These are phyloP conservation scores for Euphrasia arctica DNA, from an alignment of 305 asterid genomes.

Conservation along the genomic window DNA sequence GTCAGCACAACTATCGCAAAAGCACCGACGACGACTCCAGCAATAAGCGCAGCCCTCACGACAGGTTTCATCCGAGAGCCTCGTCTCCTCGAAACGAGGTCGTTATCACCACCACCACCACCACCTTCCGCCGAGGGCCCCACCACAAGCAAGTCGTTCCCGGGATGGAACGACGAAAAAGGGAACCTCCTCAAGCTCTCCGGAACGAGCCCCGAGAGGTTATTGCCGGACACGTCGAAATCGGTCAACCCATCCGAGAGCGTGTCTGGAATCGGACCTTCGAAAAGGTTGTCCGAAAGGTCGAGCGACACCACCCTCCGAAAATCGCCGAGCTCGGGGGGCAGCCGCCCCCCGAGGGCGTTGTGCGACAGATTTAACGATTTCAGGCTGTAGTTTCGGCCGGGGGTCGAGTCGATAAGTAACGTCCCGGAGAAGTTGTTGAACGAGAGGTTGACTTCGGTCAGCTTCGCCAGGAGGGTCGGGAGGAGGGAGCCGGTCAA, in stretches of 20 bases:
- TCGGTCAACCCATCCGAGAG: slow-evolving; percentile 46
- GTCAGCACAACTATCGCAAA: slow-evolving; percentile 40
- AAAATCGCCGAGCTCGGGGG: slow-evolving; percentile 51
- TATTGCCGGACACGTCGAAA: slow-evolving; percentile 67
- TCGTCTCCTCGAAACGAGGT: slow-evolving; percentile 32
- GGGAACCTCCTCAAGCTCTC: slow-evolving; percentile 65
- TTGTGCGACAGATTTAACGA: slow-evolving; percentile 71
- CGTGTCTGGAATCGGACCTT: slow-evolving; percentile 63
- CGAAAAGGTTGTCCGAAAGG: slow-evolving; percentile 58
- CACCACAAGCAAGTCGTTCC: slow-evolving; percentile 51
- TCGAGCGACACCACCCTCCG: slow-evolving; percentile 51
- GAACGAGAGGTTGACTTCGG: slow-evolving; percentile 53
- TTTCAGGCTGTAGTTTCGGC: slow-evolving; percentile 38
- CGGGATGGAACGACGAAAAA: slow-evolving; percentile 76
- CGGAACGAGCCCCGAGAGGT: slow-evolving; percentile 80
- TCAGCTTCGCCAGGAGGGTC: slow-evolving; percentile 39
- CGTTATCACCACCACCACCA: slow-evolving; percentile 25
- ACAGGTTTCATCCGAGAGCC: slow-evolving; percentile 43
- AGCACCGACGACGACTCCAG: slow-evolving; percentile 49
- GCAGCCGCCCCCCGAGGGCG: slow-evolving; percentile 49
- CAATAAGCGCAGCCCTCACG: slow-evolving; percentile 52
- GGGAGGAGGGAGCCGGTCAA: slow-evolving; percentile 60
- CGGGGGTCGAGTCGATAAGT: slow-evolving; percentile 34
- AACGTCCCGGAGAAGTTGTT: slow-evolving; percentile 59
- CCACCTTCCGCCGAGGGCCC: slow-evolving; percentile 27